Evolutionary conservation across 139 green algal species (phyloP).

Genomic region (Micromonas pusilla): DNA sequence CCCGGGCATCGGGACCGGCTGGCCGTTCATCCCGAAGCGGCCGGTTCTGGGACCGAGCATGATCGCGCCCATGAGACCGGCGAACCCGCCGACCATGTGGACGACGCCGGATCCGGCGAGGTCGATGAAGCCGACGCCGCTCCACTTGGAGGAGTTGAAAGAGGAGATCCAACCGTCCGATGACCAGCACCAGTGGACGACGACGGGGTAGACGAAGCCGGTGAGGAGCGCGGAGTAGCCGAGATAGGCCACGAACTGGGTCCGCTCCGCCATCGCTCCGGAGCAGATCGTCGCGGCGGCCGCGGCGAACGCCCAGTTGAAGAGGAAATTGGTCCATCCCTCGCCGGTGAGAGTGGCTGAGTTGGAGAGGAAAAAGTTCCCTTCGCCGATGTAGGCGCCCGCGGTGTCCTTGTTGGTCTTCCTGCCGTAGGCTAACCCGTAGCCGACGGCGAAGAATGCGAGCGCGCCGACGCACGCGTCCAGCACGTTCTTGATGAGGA

Average conservation of each 20-base stretch:
- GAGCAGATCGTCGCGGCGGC: conserved; percentile 44
- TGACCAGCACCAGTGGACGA: conserved; percentile 64
- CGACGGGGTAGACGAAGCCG: conserved; percentile 60
- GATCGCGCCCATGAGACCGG: conserved; percentile 48
- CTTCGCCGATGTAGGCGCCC: background rate
- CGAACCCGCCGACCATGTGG: conserved; percentile 50
- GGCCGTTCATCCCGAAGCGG: conserved; percentile 75
- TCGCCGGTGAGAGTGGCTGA: too few relatives aligned
- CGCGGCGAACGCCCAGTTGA: conserved; percentile 43
- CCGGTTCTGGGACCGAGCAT: conserved; percentile 85
- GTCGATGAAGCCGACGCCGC: conserved; percentile 40
- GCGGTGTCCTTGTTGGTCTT: conserved; percentile 36
- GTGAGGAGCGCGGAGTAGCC: conserved; percentile 53
- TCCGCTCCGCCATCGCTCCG: conserved; percentile 58
- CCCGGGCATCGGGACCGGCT: conserved; percentile 59
- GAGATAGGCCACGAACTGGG: conserved; percentile 59
- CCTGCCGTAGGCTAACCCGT: conserved; percentile 57
- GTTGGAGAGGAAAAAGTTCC: too few relatives aligned
- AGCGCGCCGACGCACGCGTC: conserved; percentile 64
- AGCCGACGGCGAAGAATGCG: conserved; percentile 55
- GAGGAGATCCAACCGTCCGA: too few relatives aligned
- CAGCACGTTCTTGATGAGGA: conserved; percentile 76
- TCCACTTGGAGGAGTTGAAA: too few relatives aligned
- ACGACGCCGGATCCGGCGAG: conserved; percentile 55
- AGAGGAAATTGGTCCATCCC: conserved; percentile 19